A percentile compares a stretch with the other conserved stretches of the same genome.
Conservation (phyloP, 2,329 filamentous ascomycete species). For the Alternaria sp. region DNA sequence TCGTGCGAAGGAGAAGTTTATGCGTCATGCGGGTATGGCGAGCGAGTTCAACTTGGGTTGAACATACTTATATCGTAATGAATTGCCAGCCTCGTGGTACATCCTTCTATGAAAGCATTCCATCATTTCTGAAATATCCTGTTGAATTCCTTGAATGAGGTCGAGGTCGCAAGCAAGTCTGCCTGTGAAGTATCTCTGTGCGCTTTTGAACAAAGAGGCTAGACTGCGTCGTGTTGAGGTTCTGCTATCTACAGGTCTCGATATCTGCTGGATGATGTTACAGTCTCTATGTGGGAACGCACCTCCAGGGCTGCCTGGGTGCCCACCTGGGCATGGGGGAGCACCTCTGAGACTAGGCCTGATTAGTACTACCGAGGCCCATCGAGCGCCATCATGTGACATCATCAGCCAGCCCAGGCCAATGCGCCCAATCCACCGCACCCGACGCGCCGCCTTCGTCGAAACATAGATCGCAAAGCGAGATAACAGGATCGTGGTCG, state of each 20-base stretch:
- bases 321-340: neutral
- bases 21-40: conserved; percentile 60
- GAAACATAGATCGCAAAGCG: neutral
- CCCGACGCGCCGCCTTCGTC: neutral
- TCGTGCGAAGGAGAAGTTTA: conserved; percentile 52
- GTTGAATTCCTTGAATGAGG: neutral
- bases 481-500: neutral
- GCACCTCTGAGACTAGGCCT: neutral
- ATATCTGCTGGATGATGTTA: neutral
- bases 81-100: neutral
- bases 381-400: neutral
- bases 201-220: neutral
- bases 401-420: neutral
- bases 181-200: neutral
- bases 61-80: neutral
- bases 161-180: neutral
- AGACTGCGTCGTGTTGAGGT: neutral
- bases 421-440: neutral
- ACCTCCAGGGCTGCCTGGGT: too few relatives aligned
- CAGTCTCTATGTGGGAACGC: neutral
- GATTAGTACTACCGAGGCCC: neutral
- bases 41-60: conserved; percentile 73
- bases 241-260: neutral
- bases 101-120: neutral
- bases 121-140: neutral